Evolutionary conservation across 208 protist species (phyloP).

Genomic region (Naegleria fowleri): DNA sequence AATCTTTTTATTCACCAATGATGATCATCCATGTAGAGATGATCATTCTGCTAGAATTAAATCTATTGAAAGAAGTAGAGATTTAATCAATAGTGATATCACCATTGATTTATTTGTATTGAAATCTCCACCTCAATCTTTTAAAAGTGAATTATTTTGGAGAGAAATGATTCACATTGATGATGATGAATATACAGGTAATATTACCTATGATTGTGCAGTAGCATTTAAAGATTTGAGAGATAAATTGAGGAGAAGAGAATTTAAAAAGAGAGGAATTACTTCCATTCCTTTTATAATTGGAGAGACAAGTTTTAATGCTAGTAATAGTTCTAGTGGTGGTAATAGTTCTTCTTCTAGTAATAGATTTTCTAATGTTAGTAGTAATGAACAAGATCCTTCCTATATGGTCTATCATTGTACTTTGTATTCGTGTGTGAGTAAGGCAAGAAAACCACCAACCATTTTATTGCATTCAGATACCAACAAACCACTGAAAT

Average conservation of each 20-base stretch:
- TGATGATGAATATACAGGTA: constrained; percentile 24
- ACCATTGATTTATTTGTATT: constrained; percentile 61
- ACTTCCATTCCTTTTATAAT: constrained; percentile 6
- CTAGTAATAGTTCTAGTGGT: no score
- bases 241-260: neutral
- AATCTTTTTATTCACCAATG: constrained; percentile 73
- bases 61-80: constrained; percentile 47
- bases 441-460: constrained; percentile 39
- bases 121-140: neutral
- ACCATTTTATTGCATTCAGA: constrained; percentile 50
- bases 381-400: neutral
- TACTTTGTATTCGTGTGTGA: constrained; percentile 56
- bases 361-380: no score
- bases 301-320: no score
- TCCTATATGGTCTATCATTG: constrained; percentile 34
- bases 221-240: neutral
- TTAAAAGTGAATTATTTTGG: constrained; percentile 13
- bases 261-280: constrained; percentile 15
- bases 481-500: constrained; percentile 53
- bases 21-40: constrained; percentile 58
- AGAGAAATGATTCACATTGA: neutral
- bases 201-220: neutral
- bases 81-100: constrained; percentile 54
- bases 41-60: constrained; percentile 41
- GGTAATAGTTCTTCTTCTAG: no score